phyloP scores from a whole-genome alignment of 2,329 filamentous ascomycete species.

The Paecilomyces dactylethromorphus region DNA sequence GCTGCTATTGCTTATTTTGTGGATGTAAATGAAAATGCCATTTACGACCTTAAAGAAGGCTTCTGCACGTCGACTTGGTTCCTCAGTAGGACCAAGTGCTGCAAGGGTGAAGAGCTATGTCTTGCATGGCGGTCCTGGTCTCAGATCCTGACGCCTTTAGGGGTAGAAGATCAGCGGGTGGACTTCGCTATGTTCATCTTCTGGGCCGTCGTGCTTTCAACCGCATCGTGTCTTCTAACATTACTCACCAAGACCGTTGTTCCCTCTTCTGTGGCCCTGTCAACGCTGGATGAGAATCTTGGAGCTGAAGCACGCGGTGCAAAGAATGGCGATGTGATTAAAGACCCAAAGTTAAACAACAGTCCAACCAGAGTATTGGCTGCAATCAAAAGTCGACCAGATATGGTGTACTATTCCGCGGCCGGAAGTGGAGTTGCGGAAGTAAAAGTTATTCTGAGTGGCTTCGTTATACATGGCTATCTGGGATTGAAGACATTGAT shows the following conservation, averaged over 20 bases:
- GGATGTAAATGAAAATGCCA: conserved; percentile 73
- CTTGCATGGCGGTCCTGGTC: conserved; percentile 60
- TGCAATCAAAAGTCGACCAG: conserved; percentile 41
- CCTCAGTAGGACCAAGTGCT: conserved; percentile 63
- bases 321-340: conserved; percentile 22
- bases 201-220: conserved; percentile 63
- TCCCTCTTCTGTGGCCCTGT: conserved; percentile 77
- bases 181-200: conserved; percentile 71
- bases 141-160: conserved; percentile 51
- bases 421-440: conserved; percentile 95
- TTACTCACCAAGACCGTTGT: conserved; percentile 90
- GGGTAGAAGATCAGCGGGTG: conserved; percentile 51
- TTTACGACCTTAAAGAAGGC: conserved; percentile 89
- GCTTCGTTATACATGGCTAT: conserved; percentile 94
- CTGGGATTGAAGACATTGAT: conserved; percentile 80
- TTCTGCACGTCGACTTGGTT: conserved; percentile 72
- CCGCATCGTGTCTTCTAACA: conserved; percentile 70
- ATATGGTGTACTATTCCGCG: conserved; percentile 92
- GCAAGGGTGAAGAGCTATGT: conserved; percentile 49
- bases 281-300: conserved; percentile 88
- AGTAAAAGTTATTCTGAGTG: conserved; percentile 95
- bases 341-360: conserved; percentile 32
- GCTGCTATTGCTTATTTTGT: conserved; percentile 83
- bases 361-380: conserved; percentile 32
- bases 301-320: conserved; percentile 54